A percentile compares a stretch with the other conserved stretches of the same genome.
Evolutionary conservation across 75 land plant genomes (phyloP).

Genomic region (Cupressus sempervirens): DNA sequence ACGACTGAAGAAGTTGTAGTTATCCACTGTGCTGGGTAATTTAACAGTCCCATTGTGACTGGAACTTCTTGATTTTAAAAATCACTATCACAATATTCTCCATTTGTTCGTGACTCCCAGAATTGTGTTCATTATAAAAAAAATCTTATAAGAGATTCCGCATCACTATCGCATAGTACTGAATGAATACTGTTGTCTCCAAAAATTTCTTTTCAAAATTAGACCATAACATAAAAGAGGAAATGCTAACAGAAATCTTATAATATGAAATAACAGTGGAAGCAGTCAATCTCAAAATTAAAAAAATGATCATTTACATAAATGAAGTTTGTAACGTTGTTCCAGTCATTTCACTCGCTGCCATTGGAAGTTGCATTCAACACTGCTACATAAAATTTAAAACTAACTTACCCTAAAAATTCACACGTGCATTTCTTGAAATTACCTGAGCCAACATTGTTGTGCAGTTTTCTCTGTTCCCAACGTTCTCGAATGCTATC

Average conservation of each 20-base stretch:
- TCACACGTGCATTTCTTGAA: background rate
- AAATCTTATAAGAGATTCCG: background rate
- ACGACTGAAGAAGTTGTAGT: background rate
- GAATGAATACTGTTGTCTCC: background rate
- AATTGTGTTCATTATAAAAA: background rate
- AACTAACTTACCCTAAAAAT: background rate
- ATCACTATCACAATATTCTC: background rate
- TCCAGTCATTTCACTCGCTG: background rate
- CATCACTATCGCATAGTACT: background rate
- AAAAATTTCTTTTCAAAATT: background rate
- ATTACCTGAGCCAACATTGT: conserved; percentile 34
- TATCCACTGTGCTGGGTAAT: background rate
- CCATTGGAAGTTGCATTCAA: background rate
- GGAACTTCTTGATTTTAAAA: background rate
- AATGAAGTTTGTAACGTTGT: background rate
- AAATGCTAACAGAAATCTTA: background rate
- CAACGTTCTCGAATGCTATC: conserved; percentile 88
- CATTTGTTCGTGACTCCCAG: background rate
- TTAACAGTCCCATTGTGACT: background rate
- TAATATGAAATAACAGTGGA: background rate
- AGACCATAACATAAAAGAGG: background rate
- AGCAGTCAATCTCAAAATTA: background rate
- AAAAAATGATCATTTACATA: background rate
- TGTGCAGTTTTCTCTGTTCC: conserved; percentile 54
- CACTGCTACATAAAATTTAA: background rate